Evolutionary conservation across 768 basidiomycete species (phyloP), one percentile per base, ranked within the genome.

Genomic region (Kwoniella sp.): DNA sequence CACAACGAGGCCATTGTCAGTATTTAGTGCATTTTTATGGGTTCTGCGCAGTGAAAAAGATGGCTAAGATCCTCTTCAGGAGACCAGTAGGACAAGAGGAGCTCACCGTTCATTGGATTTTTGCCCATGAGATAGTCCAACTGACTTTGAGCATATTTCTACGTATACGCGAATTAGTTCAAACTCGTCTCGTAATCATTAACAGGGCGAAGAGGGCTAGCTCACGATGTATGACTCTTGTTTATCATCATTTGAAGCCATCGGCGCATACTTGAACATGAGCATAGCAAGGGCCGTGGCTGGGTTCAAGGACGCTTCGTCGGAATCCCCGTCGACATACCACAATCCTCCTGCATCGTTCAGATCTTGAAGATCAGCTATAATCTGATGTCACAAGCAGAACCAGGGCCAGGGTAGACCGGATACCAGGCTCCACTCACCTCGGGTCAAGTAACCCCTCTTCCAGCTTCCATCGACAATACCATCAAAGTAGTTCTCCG

Each of bases 271-370:
- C 74, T 88, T 86, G 38, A 85, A 84, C 71, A 93, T 79, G 50
- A 94, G 82, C 90, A 92, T 91, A 1, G 93, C 92, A 4, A 87
- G 86, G 66, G 93, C 94, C 69, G 94, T 82, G 0, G 93, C 89
- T 26, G 92, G 92, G 74, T 94, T 94, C 38, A 94, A 83, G 15
- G 75, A 77, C 8, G 89, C 90, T 5, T 83, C 82, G 70, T 92
- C 86, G 1, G 92, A 94, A 78, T 92, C 91, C 17, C 89, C 91
- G n/a, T 86, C 81, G 66, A 89, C 95, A 74, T 85, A 93, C 4
- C 93, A 80, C 45, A 95, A 82, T 2, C 93, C 91, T 47, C 89
- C 92, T 93, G 63, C 28, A 41, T 54, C n/a, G 9, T 13, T 2
- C n/a, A 26, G 28, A 4, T 4, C 7, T 12, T 28, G 25, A n/a